Percentiles rank a stretch among this genome's conserved stretches.
Evolutionary conservation across 352 stramenopile species (phyloP).

Genomic region (Pythium brassicae): DNA sequence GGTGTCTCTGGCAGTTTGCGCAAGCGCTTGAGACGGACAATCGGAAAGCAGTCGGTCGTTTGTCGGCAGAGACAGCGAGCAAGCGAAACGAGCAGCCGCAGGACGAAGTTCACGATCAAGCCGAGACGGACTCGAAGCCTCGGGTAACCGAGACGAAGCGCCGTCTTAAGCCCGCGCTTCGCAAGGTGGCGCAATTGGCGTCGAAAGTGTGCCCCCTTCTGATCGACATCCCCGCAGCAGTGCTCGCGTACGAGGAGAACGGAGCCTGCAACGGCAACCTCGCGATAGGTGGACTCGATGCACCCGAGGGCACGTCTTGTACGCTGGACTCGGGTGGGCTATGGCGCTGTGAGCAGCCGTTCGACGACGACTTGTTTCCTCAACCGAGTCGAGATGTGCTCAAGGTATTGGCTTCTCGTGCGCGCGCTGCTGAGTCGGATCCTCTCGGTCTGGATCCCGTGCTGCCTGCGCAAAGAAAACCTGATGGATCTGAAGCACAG

Average conservation of each 20-base stretch:
- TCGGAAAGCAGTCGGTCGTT: not conserved
- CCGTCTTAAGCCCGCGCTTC: not conserved
- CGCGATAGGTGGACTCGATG: not conserved
- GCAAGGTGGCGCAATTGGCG: not conserved
- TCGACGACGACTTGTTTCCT: conserved; percentile 12
- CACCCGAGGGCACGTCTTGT: not conserved
- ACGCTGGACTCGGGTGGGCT: not conserved
- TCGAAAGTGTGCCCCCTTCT: conserved; percentile 6
- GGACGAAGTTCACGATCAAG: not conserved
- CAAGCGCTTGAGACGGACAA: conserved; percentile 2
- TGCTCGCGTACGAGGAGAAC: conserved; percentile 13
- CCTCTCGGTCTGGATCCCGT: not conserved
- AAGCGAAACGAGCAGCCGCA: not conserved
- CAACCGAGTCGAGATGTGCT: conserved; percentile 1
- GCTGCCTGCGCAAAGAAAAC: not conserved
- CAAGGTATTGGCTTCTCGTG: not conserved
- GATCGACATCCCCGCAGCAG: conserved; percentile 18
- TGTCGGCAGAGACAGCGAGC: not conserved
- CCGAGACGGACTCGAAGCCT: not conserved
- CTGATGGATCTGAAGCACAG: not conserved
- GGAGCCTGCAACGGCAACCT: not conserved
- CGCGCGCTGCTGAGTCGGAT: not conserved
- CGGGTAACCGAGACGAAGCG: not conserved
- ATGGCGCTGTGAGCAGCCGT: conserved; percentile 2
- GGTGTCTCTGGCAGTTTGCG: conserved; percentile 42